Conservation (phyloP, 2,329 filamentous ascomycete species). For the Claviceps sp. region DNA sequence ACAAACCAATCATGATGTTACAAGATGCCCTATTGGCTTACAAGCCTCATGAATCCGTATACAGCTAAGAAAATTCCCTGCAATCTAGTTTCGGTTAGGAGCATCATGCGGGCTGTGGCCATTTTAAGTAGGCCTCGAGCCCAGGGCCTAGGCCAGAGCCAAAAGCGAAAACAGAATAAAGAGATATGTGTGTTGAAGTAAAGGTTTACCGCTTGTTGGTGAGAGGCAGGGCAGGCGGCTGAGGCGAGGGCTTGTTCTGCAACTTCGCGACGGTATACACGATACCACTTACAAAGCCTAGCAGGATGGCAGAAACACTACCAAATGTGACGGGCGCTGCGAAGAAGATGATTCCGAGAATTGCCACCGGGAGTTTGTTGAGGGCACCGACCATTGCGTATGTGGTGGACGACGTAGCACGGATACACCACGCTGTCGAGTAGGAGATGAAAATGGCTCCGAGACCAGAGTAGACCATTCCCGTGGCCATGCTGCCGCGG, state of each 20-base stretch:
- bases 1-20: not conserved
- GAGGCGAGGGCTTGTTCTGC: constrained; percentile 4
- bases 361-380: constrained; percentile 93
- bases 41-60: not conserved
- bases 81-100: not conserved
- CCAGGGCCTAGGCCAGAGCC: not conserved
- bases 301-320: constrained; percentile 77
- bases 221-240: constrained; percentile 3
- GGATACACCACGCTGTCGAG: constrained; percentile 97
- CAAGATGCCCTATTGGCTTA: not conserved
- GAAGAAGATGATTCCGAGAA: constrained; percentile 91
- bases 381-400: constrained; percentile 98
- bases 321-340: constrained; percentile 84
- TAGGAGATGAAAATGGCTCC: constrained; percentile 97
- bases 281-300: constrained; percentile 85
- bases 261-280: constrained; percentile 50
- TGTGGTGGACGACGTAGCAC: constrained; percentile 90
- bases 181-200: not conserved
- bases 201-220: constrained; percentile 2
- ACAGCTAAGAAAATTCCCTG: not conserved
- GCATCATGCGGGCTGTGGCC: not conserved
- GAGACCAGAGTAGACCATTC: constrained; percentile 89
- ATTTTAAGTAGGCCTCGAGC: not conserved
- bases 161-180: not conserved
- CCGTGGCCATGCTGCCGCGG: constrained; percentile 66